Conservation (phyloP, 768 basidiomycete genomes). For the Trametopsis cervina region DNA sequence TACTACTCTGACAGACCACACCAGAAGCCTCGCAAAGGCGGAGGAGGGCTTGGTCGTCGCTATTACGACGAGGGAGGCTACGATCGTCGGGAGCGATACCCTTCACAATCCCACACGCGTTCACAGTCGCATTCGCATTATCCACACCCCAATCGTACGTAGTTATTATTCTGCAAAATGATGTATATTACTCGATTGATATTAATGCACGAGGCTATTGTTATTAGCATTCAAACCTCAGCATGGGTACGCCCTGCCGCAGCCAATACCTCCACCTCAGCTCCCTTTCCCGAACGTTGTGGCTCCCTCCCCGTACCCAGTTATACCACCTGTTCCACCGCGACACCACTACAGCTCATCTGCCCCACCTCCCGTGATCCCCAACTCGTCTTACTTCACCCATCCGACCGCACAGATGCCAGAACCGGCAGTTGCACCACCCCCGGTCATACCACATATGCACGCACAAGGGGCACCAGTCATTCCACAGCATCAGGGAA, state of each 20-base stretch:
- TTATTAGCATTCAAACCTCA: not conserved
- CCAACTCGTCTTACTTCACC: not conserved
- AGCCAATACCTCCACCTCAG: not conserved
- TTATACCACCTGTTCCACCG: slow-evolving; percentile 4
- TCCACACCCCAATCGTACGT: slow-evolving; percentile 3
- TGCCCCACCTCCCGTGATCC: not conserved
- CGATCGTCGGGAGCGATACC: not conserved
- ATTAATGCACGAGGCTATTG: slow-evolving; percentile 1
- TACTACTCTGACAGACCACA: slow-evolving; percentile 1
- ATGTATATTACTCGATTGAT: not conserved
- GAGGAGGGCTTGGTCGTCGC: not conserved
- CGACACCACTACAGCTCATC: not conserved
- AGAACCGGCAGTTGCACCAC: not conserved
- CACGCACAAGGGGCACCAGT: not conserved
- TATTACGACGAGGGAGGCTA: not conserved
- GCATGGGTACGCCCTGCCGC: not conserved
- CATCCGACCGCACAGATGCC: slow-evolving; percentile 8
- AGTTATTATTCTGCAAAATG: not conserved
- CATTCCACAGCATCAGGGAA: slow-evolving; percentile 1
- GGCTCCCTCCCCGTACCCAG: not conserved
- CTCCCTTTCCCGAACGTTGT: not conserved
- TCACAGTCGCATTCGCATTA: not conserved
- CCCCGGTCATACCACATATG: not conserved
- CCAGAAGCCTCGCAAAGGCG: not conserved
- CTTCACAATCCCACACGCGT: not conserved